A percentile compares a stretch with the other conserved stretches of the same genome.
These are phyloP conservation scores for Coemansia sp. DNA, from an alignment of 192 early-diverging fungal genomes.

Conservation along the genomic window DNA sequence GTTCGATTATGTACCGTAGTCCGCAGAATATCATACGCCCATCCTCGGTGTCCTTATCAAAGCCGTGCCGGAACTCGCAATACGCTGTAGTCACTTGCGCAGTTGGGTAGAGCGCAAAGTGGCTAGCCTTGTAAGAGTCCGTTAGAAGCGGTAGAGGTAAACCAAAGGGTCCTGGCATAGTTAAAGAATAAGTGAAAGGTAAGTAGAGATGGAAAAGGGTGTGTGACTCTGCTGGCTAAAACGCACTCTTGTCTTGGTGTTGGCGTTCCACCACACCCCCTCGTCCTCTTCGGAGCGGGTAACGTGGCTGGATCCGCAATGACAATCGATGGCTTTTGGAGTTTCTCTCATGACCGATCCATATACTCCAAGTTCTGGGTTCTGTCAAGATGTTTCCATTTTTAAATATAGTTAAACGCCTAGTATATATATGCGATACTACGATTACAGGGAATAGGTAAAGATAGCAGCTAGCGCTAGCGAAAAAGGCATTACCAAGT, in stretches of 20 bases:
- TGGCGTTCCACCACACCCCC: neutral
- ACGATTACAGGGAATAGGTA: neutral
- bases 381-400: slow-evolving; percentile 26
- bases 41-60: slow-evolving; percentile 67
- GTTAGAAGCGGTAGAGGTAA: slow-evolving; percentile 72
- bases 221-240: neutral
- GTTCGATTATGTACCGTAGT: slow-evolving; percentile 81
- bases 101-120: slow-evolving; percentile 74
- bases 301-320: neutral
- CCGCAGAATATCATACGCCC: slow-evolving; percentile 82
- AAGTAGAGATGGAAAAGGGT: neutral
- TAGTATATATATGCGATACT: neutral
- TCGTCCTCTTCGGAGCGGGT: neutral
- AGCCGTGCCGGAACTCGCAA: slow-evolving; percentile 74
- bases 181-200: neutral
- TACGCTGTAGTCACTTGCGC: slow-evolving; percentile 76
- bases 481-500: neutral
- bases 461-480: neutral
- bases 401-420: no score
- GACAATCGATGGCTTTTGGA: neutral
- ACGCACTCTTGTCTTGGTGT: neutral
- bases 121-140: slow-evolving; percentile 85
- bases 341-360: slow-evolving; percentile 49
- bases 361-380: slow-evolving; percentile 53
- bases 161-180: slow-evolving; percentile 54